Evolutionary conservation across 169 alveolate genomes (phyloP), one percentile per base, ranked within the genome.

Genomic region (Cryptosporidium bovis): DNA sequence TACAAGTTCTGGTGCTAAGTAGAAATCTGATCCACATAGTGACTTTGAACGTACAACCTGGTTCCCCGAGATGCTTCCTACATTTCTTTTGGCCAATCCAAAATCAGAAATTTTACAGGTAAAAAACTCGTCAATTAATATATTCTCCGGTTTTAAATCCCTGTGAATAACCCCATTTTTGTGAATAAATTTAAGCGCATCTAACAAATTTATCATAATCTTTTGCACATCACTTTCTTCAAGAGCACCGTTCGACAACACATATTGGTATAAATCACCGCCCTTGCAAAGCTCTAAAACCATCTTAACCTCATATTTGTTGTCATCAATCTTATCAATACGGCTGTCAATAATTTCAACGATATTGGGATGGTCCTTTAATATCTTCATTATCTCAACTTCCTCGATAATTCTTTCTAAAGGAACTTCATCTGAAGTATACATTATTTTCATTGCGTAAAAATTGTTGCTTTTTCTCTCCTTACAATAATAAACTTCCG

Each of bases 11-110:
- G 93, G 93, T 16, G 93, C 91, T 48, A 91, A 40, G 77, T 91
- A 91, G 31, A 91, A 91, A 66, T 91, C 93, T n/a, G 91, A 82
- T 7, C 93, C 93, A 53, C 93, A 91, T n/a, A 87, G 51, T 18
- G 92, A 85, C 24, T 55, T 51, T 24, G 92, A 83, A 31, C 91
- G 68, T 51, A 87, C 89, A 20, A 90, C 56, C 33, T 53, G 56
- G 20, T 51, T 69, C 16, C 66, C 56, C 48, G n/a, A 36, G 27
- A 12, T 65, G 20, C 20, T 53, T 34, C 55, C 33, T 50, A 40
- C 18, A 82, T 56, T 16, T 24, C 82, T 34, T 82, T 83, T 91
- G 1, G 93, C 93, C 16, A 91, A 71, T 36, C 93, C 93, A 48
- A 91, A 85, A 64, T 91, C 93, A 10, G 92, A 82, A 64, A 91